Percentiles rank a stretch among this genome's conserved stretches.
phyloP scores from a whole-genome alignment of 1,284 basidiomycete genomes.

The Apiotrichum domesticum region DNA sequence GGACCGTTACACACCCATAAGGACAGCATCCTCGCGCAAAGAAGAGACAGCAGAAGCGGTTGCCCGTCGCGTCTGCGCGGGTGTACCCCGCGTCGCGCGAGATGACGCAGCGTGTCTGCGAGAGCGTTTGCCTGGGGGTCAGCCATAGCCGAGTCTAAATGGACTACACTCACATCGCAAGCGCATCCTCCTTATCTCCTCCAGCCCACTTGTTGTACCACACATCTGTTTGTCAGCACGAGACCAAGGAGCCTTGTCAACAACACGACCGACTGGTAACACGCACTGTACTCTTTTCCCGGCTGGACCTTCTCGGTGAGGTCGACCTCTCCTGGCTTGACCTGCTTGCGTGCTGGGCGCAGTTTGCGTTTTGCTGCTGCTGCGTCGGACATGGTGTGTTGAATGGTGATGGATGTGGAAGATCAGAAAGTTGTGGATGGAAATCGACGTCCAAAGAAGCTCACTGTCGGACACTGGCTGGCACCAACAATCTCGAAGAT shows the following conservation, averaged over 20 bases:
- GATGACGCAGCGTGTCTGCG: conserved; percentile 67
- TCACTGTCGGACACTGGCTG: too few relatives aligned
- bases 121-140: conserved; percentile 71
- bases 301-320: conserved; percentile 82
- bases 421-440: neutral
- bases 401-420: neutral
- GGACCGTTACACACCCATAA: conserved; percentile 57
- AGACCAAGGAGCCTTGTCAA: neutral
- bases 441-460: too few relatives aligned
- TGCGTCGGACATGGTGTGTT: conserved; percentile 21
- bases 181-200: conserved; percentile 86
- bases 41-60: conserved; percentile 90
- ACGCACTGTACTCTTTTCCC: conserved; percentile 87
- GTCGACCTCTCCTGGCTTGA: conserved; percentile 80
- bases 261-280: too few relatives aligned
- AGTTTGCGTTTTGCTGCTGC: conserved; percentile 38
- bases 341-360: conserved; percentile 75
- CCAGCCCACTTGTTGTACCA: conserved; percentile 99
- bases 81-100: conserved; percentile 86
- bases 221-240: conserved; percentile 59
- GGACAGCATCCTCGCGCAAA: conserved; percentile 95
- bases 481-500: too few relatives aligned
- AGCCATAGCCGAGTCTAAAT: neutral
- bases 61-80: conserved; percentile 81
- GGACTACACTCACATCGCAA: conserved; percentile 66